These are phyloP conservation scores for Kodamaea restingae DNA, from an alignment of 805 yeast species.

Conservation along the genomic window DNA sequence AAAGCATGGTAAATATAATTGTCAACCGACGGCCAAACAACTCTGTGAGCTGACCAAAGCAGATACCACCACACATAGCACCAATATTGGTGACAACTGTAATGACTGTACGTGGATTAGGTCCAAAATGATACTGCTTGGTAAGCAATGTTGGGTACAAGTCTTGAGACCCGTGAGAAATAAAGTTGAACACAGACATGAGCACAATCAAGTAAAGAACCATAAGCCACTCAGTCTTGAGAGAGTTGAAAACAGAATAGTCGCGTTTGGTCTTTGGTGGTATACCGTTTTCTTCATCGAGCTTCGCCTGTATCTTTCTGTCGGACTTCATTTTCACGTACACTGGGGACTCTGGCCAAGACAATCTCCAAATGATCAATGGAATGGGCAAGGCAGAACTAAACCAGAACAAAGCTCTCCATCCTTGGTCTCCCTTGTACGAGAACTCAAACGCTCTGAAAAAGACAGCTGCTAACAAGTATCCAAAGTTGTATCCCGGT, in stretches of 20 bases:
- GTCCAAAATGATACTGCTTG: constrained; percentile 45
- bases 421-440: constrained; percentile 14
- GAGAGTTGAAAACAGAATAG: constrained; percentile 4
- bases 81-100: constrained; percentile 64
- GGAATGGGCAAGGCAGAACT: constrained; percentile 22
- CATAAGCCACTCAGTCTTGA: constrained; percentile 27
- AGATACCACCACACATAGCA: constrained; percentile 61
- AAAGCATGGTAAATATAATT: constrained; percentile 25
- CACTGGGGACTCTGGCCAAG: constrained; percentile 10
- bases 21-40: constrained; percentile 59
- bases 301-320: neutral
- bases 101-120: constrained; percentile 52
- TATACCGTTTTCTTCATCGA: constrained; percentile 3
- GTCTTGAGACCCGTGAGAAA: constrained; percentile 75
- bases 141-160: constrained; percentile 61
- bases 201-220: constrained; percentile 32
- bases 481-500: constrained; percentile 26
- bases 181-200: constrained; percentile 68
- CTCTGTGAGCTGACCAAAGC: constrained; percentile 56
- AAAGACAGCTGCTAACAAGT: constrained; percentile 21
- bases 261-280: constrained; percentile 1
- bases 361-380: constrained; percentile 19
- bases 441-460: constrained; percentile 19
- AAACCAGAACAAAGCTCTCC: constrained; percentile 27
- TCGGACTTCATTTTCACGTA: constrained; percentile 5